phyloP scores from a whole-genome alignment of 78 protist species.

The Dictyostelium firmibasis region DNA sequence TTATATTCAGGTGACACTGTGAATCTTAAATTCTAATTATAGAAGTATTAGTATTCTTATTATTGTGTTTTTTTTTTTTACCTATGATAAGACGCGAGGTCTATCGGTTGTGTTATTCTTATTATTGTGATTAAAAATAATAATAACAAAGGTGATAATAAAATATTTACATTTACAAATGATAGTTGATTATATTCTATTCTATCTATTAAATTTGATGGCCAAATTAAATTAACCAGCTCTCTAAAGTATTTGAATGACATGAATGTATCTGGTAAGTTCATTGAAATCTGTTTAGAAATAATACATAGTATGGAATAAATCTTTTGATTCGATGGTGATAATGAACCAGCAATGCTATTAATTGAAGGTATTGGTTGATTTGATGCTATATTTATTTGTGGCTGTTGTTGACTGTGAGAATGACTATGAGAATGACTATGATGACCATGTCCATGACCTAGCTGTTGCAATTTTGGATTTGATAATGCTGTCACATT shows the following conservation, averaged over 20 bases:
- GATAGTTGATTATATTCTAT: constrained; percentile 9
- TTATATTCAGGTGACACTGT: constrained; percentile 50
- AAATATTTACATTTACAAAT: not conserved
- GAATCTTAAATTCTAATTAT: constrained; percentile 21
- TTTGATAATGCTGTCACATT: not conserved
- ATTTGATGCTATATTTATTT: not conserved
- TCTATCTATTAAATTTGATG: not conserved
- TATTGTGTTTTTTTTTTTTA: too few species aligned
- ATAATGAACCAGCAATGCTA: not conserved
- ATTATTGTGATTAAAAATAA: not conserved
- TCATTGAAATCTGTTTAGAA: constrained; percentile 42
- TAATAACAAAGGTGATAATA: not conserved
- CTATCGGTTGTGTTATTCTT: too few species aligned
- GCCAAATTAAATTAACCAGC: constrained; percentile 28
- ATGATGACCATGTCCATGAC: not conserved
- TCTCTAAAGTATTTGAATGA: constrained; percentile 59
- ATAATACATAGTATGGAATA: constrained; percentile 28
- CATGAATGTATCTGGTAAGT: constrained; percentile 68
- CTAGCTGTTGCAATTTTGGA: not conserved
- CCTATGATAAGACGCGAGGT: too few species aligned
- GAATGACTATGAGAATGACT: not conserved
- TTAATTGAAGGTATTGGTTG: constrained; percentile 8
- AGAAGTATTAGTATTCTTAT: not conserved
- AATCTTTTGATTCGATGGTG: constrained; percentile 27
- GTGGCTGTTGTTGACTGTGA: not conserved